Base-by-base conservation (phyloP, 176 grass and related monocot genomes). In the Poa annua region DNA sequence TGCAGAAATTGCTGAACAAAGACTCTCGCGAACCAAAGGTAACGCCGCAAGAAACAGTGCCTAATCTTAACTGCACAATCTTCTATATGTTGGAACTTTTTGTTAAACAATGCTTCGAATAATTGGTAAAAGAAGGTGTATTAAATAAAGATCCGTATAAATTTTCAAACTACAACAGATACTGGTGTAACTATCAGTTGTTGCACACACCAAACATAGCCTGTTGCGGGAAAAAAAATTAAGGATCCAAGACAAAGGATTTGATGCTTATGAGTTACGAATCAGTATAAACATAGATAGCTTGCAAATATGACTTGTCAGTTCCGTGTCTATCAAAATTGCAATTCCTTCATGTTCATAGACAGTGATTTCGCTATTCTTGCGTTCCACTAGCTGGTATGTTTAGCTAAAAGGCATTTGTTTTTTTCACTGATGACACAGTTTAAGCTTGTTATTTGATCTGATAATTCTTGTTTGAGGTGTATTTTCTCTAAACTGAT, bases 11-110 rank as follows among this genome's bases (percentile, higher is more conserved):
- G 34, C 72, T 94, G 39, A 83, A 71, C 33, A 94, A 88, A 50
- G 88, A 86, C 14, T 78, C 77, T 66, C 81, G 54, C 47, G 92
- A 88, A 86, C 85, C 65, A 44, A 94, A 94, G 95, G 92, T 97
- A 86, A 80, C 81, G 71, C 34, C 54, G 29, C 20, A 80, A 26
- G n/a, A 85, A 50, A 59, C 29, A 42, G 41, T 61, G 42, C 29
- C 55, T 75, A 55, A 74, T 33, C 29, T 75, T 80, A 66, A 79
- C 34, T 36, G 13, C 25, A 13, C 19, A 26, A 36, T 47, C 11
- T 72, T 47, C 9, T 56, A 1, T 54, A 3, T 3, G 13, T 11
- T 50, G 50, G 38, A 61, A 65, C 66, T 8, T 42, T 53, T 17
- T 17, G 13, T 54, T 22, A 64, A 10, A 35, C 17, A 70, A 53